Evolutionary conservation across 1,284 basidiomycete species (phyloP).

Genomic region (Earliella scabrosa): DNA sequence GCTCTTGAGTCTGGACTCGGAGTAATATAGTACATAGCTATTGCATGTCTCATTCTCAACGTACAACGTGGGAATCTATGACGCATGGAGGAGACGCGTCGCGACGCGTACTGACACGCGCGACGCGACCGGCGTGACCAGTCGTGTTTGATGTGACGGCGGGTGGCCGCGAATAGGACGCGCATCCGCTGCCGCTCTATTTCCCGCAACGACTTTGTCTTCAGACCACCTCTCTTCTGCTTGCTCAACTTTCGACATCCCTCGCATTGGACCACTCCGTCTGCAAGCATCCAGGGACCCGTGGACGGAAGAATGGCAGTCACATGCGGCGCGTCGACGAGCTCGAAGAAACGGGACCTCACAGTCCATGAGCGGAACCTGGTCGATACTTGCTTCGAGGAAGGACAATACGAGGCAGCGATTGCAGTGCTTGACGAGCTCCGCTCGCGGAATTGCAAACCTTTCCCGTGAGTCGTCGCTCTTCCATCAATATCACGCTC

Average conservation of each 20-base stretch:
- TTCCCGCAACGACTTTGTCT: too few species aligned
- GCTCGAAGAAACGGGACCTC: constrained; percentile 51
- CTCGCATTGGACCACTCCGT: too few species aligned
- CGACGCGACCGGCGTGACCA: background rate
- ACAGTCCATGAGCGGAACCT: constrained; percentile 56
- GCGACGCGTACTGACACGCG: background rate
- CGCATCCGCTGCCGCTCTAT: background rate
- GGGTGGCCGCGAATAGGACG: background rate
- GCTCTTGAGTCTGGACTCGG: too few species aligned
- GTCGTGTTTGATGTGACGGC: background rate
- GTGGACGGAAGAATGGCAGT: background rate
- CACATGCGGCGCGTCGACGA: constrained; percentile 19
- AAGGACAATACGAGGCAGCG: constrained; percentile 71
- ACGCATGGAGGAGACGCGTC: too few species aligned
- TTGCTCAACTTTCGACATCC: too few species aligned
- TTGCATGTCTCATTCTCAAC: too few species aligned
- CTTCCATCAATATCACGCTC: too few species aligned
- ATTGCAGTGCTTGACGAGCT: constrained; percentile 63
- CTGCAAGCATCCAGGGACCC: too few species aligned
- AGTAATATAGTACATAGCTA: too few species aligned
- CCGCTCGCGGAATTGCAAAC: constrained; percentile 55
- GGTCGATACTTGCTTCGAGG: constrained; percentile 73
- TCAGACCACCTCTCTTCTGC: too few species aligned
- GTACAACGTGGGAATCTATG: too few species aligned
- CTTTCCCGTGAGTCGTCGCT: constrained; percentile 49